phyloP scores from a whole-genome alignment of 31 red algal genomes.

The Endocladia muricata region DNA sequence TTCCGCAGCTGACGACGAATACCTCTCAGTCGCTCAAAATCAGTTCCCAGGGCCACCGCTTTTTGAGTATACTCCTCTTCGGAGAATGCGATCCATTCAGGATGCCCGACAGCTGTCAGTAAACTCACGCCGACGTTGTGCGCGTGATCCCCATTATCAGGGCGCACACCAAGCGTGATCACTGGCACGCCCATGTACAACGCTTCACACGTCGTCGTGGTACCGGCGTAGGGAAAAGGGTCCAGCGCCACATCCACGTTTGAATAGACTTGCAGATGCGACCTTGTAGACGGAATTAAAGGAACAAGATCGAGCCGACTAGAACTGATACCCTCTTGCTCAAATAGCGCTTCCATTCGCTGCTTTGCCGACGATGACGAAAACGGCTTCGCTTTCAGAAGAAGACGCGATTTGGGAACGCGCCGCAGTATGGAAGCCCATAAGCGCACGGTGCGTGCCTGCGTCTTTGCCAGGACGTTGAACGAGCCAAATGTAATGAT shows the following conservation, averaged over 20 bases:
- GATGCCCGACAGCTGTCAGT: conserved; percentile 65
- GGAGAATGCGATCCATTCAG: conserved; percentile 59
- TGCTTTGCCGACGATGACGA: conserved; percentile 10
- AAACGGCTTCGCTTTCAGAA: conserved; percentile 66
- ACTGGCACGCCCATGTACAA: conserved; percentile 90
- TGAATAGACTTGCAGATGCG: conserved; percentile 72
- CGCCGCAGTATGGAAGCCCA: conserved; percentile 71
- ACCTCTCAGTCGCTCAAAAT: conserved; percentile 36
- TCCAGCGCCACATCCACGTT: conserved; percentile 76
- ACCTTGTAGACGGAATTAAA: conserved; percentile 64
- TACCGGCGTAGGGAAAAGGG: conserved; percentile 90
- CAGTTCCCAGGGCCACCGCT: conserved; percentile 58
- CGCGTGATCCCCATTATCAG: conserved; percentile 64
- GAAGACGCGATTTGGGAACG: conserved; percentile 70
- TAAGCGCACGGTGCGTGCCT: conserved; percentile 60
- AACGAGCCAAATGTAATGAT: conserved; percentile 85
- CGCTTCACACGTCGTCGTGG: conserved; percentile 86
- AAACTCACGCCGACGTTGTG: conserved; percentile 73
- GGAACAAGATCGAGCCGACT: conserved; percentile 76
- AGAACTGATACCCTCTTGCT: conserved; percentile 38
- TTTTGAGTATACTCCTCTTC: conserved; percentile 75
- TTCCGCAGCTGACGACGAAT: conserved; percentile 48
- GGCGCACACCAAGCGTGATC: conserved; percentile 41
- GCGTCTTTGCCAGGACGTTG: conserved; percentile 84
- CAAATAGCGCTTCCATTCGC: conserved; percentile 63